Evolutionary conservation across 441 rosid genomes (phyloP).

Genomic region (Sinapis alba): DNA sequence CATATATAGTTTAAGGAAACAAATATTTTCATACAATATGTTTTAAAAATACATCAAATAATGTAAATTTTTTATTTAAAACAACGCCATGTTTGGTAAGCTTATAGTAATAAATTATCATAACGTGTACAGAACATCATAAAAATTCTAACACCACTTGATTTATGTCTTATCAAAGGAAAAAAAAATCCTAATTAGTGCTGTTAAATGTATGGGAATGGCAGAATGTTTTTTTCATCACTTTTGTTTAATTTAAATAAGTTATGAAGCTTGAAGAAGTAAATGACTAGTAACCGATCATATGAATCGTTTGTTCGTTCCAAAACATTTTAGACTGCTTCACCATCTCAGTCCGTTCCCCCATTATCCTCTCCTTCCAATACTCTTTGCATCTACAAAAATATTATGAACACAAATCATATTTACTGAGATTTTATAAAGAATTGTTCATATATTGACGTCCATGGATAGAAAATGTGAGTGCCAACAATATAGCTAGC

Average conservation of each 20-base stretch:
- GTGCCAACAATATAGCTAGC: neutral
- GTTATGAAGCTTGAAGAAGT: neutral
- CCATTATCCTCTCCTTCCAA: conserved; percentile 68
- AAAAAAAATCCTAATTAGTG: neutral
- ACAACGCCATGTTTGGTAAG: neutral
- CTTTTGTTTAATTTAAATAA: neutral
- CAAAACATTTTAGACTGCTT: conserved; percentile 80
- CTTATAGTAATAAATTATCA: neutral
- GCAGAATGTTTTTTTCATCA: neutral
- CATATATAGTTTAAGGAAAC: neutral
- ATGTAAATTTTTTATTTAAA: neutral
- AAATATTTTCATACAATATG: neutral
- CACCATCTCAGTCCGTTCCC: conserved; percentile 62
- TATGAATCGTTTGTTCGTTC: conserved; percentile 62
- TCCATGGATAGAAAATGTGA: neutral
- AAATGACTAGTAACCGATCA: conserved; percentile 54
- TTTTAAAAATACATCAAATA: neutral
- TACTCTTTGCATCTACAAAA: conserved; percentile 63
- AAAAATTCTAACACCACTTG: neutral
- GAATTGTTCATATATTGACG: neutral
- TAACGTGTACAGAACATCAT: neutral
- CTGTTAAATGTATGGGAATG: neutral
- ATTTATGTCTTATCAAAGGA: neutral
- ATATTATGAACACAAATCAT: neutral
- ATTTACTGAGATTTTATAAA: neutral